These are phyloP conservation scores for Aureobasidium sp. DNA, from an alignment of 2,329 filamentous ascomycete species.

Conservation along the genomic window DNA sequence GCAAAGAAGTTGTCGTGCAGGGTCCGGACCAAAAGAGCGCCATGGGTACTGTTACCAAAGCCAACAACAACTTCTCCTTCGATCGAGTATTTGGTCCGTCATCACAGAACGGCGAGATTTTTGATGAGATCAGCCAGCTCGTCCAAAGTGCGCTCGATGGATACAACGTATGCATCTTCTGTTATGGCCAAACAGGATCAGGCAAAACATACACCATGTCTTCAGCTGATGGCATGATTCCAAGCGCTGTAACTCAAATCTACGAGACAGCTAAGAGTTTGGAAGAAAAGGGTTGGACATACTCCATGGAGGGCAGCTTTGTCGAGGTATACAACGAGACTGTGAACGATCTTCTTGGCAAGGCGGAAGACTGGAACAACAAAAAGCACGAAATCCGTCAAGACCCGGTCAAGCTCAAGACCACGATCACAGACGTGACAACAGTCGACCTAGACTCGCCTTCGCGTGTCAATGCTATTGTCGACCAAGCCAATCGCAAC, in stretches of 20 bases:
- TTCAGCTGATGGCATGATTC: constrained; percentile 85
- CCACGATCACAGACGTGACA: constrained; percentile 70
- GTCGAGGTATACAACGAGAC: constrained; percentile 98
- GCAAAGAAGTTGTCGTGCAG: constrained; percentile 75
- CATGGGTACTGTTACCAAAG: constrained; percentile 65
- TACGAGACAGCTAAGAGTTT: constrained; percentile 78
- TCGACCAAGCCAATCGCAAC: constrained; percentile 74
- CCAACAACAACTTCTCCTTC: constrained; percentile 80
- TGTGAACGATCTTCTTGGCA: constrained; percentile 77
- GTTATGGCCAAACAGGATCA: constrained; percentile 93
- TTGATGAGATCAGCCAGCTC: constrained; percentile 92
- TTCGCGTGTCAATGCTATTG: constrained; percentile 67
- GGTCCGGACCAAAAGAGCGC: constrained; percentile 79
- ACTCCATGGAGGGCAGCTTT: constrained; percentile 90
- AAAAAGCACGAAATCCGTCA: constrained; percentile 87
- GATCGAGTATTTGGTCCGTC: constrained; percentile 81
- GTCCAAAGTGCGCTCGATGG: constrained; percentile 94
- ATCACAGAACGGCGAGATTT: constrained; percentile 75
- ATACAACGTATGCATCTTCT: constrained; percentile 98
- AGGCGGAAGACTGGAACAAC: constrained; percentile 61
- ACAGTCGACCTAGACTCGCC: constrained; percentile 71
- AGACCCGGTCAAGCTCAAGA: constrained; percentile 73
- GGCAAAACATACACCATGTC: constrained; percentile 98
- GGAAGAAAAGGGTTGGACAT: constrained; percentile 86
- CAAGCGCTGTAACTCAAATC: constrained; percentile 84